Base-by-base conservation (phyloP, 148 eudicot species). In the Salicornia ramosissima region DNA sequence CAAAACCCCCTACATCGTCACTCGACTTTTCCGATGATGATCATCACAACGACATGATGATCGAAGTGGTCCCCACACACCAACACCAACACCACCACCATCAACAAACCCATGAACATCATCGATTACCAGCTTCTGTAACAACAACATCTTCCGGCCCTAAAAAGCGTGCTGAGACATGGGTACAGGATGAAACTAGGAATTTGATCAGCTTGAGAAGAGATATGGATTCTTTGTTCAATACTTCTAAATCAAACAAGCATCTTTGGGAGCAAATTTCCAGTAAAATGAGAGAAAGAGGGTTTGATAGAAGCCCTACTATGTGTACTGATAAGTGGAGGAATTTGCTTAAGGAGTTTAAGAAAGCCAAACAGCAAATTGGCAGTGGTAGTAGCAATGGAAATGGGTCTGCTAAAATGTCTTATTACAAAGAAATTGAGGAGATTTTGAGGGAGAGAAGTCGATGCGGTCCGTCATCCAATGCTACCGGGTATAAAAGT, bases 291-390 rank as follows among this genome's bases (percentile, higher is more conserved):
- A 86, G 86, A n/a, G 97, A 84, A 0, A 79, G 82, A 47, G 98
- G 98, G 64, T 94, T 94, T 26, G 98, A 94, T 77, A 71, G 96
- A n/a, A 87, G 96, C 1, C 92, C 98, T 0, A 87, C 90, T 5
- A 94, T 94, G 98, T 94, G 98, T 45, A 94, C 98, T 0, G 97
- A 90, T 34, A 90, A 94, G 78, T 94, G 97, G 97, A 80, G 98
- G 83, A 93, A 93, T 46, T 69, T 93, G 64, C 69, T 89, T 42
- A 89, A 89, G 79, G 96, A 89, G 70, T 87, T 85, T 62, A 89
- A 89, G 83, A 89, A 89, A 52, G 83, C 75, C 0, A 87, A 84
- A 65, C 85, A 85, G n/a, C 77, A 71, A 3, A 46, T 9, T 13
- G 78, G 65, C 12, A 47, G 42, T 21, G 64, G 19, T 26, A 22